Conservation (phyloP, 2,329 filamentous ascomycete species). For the Epichloe aotearoae region DNA sequence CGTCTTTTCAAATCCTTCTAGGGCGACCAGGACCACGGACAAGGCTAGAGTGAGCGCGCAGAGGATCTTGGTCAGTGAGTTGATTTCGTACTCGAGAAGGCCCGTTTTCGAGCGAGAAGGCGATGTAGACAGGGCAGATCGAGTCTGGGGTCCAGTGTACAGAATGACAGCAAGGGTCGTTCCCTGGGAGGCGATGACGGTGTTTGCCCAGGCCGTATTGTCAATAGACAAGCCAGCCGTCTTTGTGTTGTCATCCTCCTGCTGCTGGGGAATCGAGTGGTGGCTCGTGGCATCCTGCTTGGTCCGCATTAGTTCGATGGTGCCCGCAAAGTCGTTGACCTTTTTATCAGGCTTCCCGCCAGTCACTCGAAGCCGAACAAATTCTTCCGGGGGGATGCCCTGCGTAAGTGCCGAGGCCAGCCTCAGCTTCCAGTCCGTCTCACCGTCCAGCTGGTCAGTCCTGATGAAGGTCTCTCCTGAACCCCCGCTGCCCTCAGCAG, state of each 20-base stretch:
- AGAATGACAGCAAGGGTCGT: constrained; percentile 80
- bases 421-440: constrained; percentile 96
- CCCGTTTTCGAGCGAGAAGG: constrained; percentile 89
- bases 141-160: constrained; percentile 88
- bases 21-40: constrained; percentile 75
- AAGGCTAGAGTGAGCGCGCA: constrained; percentile 78
- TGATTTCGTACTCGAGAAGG: constrained; percentile 89
- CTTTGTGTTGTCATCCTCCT: constrained; percentile 26
- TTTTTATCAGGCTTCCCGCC: constrained; percentile 86
- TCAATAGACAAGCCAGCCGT: constrained; percentile 77
- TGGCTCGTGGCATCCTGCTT: constrained; percentile 33
- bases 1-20: constrained; percentile 65
- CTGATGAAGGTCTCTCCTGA: constrained; percentile 89
- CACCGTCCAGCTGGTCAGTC: constrained; percentile 92
- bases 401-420: constrained; percentile 80
- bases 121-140: constrained; percentile 85
- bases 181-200: constrained; percentile 85
- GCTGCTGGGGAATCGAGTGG: constrained; percentile 19
- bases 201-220: constrained; percentile 98
- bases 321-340: constrained; percentile 92
- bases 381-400: constrained; percentile 55
- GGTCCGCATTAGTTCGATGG: constrained; percentile 57
- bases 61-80: constrained; percentile 89
- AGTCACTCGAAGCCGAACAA: constrained; percentile 56
- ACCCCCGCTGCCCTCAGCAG: constrained; percentile 24